These are phyloP conservation scores for Ceratocystis papillata DNA, from an alignment of 2,329 filamentous ascomycete genomes.

Conservation along the genomic window DNA sequence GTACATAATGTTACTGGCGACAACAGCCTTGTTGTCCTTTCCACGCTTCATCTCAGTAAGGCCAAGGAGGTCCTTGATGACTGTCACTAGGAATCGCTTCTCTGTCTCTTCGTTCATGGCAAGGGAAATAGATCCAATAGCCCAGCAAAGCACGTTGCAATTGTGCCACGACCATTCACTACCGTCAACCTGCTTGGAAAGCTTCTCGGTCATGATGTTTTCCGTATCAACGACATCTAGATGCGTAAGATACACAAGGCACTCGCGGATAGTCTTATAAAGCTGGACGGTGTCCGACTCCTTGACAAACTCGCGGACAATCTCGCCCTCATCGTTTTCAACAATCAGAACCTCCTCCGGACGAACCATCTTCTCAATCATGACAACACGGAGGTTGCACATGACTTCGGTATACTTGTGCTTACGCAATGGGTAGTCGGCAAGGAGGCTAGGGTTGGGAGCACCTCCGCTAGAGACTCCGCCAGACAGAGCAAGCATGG, in stretches of 20 bases:
- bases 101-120: constrained; percentile 99
- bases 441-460: constrained; percentile 71
- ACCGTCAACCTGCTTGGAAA: constrained; percentile 88
- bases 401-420: constrained; percentile 95
- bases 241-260: constrained; percentile 92
- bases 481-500: constrained; percentile 64
- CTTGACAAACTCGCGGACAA: constrained; percentile 97
- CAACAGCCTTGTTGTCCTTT: constrained; percentile 98
- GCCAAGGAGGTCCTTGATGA: constrained; percentile 94
- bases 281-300: constrained; percentile 98
- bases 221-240: constrained; percentile 95
- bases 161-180: constrained; percentile 99
- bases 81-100: constrained; percentile 94
- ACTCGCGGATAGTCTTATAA: constrained; percentile 97
- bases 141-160: constrained; percentile 99
- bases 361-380: constrained; percentile 99
- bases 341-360: constrained; percentile 97
- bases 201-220: constrained; percentile 98
- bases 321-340: constrained; percentile 99
- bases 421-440: constrained; percentile 87
- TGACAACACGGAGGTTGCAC: constrained; percentile 86
- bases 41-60: constrained; percentile 98
- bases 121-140: constrained; percentile 94
- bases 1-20: constrained; percentile 99
- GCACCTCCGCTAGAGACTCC: constrained; percentile 69